Conservation (phyloP, 371 early-diverging fungal genomes). For the Zychaea mexicana region DNA sequence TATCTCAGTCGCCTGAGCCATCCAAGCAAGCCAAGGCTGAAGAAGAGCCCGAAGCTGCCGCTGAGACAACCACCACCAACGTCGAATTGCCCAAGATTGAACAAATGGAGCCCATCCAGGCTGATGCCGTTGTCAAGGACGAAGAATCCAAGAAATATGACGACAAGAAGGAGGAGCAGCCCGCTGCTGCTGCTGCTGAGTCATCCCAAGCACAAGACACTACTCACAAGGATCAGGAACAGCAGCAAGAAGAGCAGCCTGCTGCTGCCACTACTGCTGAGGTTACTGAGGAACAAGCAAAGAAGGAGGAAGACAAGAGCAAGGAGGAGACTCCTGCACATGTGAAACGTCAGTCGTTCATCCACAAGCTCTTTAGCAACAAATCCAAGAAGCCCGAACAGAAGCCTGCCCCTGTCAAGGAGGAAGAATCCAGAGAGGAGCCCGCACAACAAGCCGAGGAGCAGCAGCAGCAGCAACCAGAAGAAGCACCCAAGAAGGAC, state of each 20-base stretch:
- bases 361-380: conserved; percentile 13
- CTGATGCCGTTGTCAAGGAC: conserved; percentile 7
- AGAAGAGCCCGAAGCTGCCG: conserved; percentile 8
- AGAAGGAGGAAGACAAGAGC: conserved; percentile 2
- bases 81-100: conserved; percentile 16
- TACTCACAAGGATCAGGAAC: background rate
- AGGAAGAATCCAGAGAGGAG: conserved; percentile 10
- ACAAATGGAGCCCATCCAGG: conserved; percentile 12
- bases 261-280: background rate
- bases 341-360: conserved; percentile 15
- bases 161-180: background rate
- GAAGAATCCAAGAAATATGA: background rate
- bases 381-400: conserved; percentile 1
- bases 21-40: conserved; percentile 5
- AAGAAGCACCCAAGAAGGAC: background rate
- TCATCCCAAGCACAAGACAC: background rate
- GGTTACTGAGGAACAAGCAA: background rate
- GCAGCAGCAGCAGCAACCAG: background rate
- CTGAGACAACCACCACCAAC: background rate
- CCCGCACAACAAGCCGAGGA: background rate
- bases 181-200: background rate
- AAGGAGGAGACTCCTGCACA: background rate
- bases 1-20: background rate
- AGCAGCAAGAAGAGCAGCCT: background rate
- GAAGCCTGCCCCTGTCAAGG: conserved; percentile 19